A percentile compares a stretch with the other conserved stretches of the same genome.
Conservation (phyloP, 176 grass and related monocot genomes). For the Luzula sylvatica region DNA sequence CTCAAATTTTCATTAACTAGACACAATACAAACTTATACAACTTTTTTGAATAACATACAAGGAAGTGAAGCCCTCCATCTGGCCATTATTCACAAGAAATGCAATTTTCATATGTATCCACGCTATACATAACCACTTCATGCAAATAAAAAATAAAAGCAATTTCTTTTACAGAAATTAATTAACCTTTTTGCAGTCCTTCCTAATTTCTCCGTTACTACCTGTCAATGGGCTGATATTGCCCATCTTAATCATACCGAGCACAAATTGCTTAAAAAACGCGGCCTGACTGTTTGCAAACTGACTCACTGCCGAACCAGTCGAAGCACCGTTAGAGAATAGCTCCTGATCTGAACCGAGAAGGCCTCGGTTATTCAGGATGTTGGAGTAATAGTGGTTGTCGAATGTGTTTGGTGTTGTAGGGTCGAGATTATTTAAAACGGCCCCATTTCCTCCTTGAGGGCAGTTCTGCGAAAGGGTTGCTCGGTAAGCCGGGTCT, state of each 20-base stretch:
- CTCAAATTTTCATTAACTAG: too few species aligned
- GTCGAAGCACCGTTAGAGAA: slow-evolving; percentile 52
- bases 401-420: slow-evolving; percentile 57
- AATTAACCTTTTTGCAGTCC: slow-evolving; percentile 50
- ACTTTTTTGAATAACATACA: too few species aligned
- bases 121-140: too few species aligned
- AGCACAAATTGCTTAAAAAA: slow-evolving; percentile 58
- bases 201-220: slow-evolving; percentile 47
- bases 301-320: slow-evolving; percentile 44
- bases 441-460: slow-evolving; percentile 46
- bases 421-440: slow-evolving; percentile 50
- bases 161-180: background rate
- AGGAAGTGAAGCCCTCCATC: too few species aligned
- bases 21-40: too few species aligned
- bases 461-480: slow-evolving; percentile 47
- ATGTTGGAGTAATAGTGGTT: slow-evolving; percentile 86
- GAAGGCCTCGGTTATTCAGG: slow-evolving; percentile 39
- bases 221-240: slow-evolving; percentile 46
- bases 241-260: slow-evolving; percentile 84
- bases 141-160: too few species aligned
- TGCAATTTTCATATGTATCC: too few species aligned
- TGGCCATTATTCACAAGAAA: too few species aligned
- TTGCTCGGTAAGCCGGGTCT: slow-evolving; percentile 42
- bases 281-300: slow-evolving; percentile 17
- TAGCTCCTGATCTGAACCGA: slow-evolving; percentile 81